Evolutionary conservation across 768 basidiomycete species (phyloP).

Genomic region (Psilocybe sp.): DNA sequence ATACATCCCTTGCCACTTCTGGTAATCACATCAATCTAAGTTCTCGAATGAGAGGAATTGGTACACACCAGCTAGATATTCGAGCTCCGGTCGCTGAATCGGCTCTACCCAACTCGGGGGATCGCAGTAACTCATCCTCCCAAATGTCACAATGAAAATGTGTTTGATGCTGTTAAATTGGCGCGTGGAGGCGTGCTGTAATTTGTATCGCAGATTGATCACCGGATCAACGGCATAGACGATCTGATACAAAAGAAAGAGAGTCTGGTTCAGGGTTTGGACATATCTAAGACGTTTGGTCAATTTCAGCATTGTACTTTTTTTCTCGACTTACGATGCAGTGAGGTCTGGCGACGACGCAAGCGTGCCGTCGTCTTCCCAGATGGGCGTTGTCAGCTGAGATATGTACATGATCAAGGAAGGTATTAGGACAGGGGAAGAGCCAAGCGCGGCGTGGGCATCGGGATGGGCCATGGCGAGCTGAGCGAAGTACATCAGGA

Average conservation of each 20-base stretch:
- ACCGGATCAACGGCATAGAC: conserved; percentile 47
- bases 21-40: not conserved
- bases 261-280: conserved; percentile 46
- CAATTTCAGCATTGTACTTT: too few species aligned
- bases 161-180: conserved; percentile 63
- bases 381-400: conserved; percentile 52
- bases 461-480: conserved; percentile 39
- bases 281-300: conserved; percentile 38
- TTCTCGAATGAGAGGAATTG: not conserved
- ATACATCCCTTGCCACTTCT: conserved; percentile 60
- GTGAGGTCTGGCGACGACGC: conserved; percentile 31
- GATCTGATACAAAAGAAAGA: conserved; percentile 62
- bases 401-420: conserved; percentile 58
- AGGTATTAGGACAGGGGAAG: conserved; percentile 59
- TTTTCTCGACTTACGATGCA: conserved; percentile 29
- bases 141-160: conserved; percentile 74
- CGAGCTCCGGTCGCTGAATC: conserved; percentile 37
- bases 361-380: conserved; percentile 59
- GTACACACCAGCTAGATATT: conserved; percentile 45
- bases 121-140: conserved; percentile 70
- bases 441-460: conserved; percentile 31
- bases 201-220: conserved; percentile 54
- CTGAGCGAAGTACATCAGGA: conserved; percentile 39
- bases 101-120: conserved; percentile 56
- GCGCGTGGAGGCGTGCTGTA: conserved; percentile 51